Conservation (phyloP, 208 protist genomes). For the Trypanosoma lewisi region DNA sequence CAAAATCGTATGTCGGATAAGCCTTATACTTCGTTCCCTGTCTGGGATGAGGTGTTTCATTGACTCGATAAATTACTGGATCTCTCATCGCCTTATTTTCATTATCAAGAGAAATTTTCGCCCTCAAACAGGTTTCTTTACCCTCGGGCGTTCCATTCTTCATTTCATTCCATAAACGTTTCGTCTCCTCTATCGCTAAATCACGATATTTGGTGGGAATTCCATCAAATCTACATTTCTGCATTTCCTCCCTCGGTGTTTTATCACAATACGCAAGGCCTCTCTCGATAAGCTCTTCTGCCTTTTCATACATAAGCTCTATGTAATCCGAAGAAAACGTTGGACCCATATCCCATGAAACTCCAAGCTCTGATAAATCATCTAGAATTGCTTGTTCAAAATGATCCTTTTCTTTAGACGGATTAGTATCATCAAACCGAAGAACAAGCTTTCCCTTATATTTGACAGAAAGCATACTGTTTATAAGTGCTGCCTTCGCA, state of each 20-base stretch:
- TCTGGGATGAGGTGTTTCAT: conserved; percentile 88
- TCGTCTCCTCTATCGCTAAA: conserved; percentile 93
- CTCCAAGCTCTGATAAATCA: conserved; percentile 93
- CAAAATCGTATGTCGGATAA: conserved; percentile 99
- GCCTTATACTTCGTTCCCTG: conserved; percentile 92
- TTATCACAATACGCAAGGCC: conserved; percentile 97
- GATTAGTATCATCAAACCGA: conserved; percentile 99
- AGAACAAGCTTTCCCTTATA: conserved; percentile 98
- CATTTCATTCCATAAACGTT: conserved; percentile 96
- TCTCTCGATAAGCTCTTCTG: conserved; percentile 88
- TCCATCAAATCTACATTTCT: conserved; percentile 89
- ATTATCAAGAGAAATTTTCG: conserved; percentile 96
- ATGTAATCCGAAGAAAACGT: conserved; percentile 98
- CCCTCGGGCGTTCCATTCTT: conserved; percentile 84
- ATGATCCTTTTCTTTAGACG: conserved; percentile 96
- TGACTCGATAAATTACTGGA: conserved; percentile 97
- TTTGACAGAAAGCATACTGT: conserved; percentile 94
- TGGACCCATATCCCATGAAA: conserved; percentile 82
- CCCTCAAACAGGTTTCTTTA: conserved; percentile 92
- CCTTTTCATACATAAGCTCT: conserved; percentile 90
- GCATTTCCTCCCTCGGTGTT: conserved; percentile 94
- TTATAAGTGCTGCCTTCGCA: conserved; percentile 98
- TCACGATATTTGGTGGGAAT: conserved; percentile 90
- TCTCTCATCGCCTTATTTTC: conserved; percentile 97
- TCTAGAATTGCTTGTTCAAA: conserved; percentile 96